Conservation (phyloP, 108 stramenopile genomes). For the Cyclotella cryptica region DNA sequence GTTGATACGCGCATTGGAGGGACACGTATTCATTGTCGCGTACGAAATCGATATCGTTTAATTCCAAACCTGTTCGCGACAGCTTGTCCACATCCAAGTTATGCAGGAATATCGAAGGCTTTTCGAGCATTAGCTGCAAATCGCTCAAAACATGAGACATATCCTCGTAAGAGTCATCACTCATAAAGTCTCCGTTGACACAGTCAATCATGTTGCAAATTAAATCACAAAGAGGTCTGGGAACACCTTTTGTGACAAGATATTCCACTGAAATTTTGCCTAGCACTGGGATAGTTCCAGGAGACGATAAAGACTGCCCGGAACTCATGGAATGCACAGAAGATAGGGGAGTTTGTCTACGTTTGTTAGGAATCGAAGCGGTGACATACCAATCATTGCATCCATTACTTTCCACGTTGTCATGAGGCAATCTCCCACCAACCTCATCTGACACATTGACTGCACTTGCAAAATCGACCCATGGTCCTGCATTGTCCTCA, state of each 20-base stretch:
- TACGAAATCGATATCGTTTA: background rate
- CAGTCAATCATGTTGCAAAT: conserved; percentile 15
- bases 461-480: background rate
- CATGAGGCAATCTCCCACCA: background rate
- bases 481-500: no score
- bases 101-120: conserved; percentile 12
- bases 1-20: conserved; percentile 16
- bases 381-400: background rate
- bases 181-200: conserved; percentile 6
- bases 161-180: conserved; percentile 12
- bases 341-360: background rate
- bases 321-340: no score
- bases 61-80: background rate
- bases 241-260: conserved; percentile 8
- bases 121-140: conserved; percentile 24
- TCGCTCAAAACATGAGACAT: conserved; percentile 17
- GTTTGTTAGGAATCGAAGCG: background rate
- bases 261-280: background rate
- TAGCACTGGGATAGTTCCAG: background rate
- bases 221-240: conserved; percentile 18
- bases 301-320: background rate
- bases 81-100: background rate
- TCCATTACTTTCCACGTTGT: background rate
- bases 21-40: background rate
- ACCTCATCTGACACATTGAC: background rate